Base-by-base conservation (phyloP, 1,284 basidiomycete genomes). In the Boletellus deceptivus region DNA sequence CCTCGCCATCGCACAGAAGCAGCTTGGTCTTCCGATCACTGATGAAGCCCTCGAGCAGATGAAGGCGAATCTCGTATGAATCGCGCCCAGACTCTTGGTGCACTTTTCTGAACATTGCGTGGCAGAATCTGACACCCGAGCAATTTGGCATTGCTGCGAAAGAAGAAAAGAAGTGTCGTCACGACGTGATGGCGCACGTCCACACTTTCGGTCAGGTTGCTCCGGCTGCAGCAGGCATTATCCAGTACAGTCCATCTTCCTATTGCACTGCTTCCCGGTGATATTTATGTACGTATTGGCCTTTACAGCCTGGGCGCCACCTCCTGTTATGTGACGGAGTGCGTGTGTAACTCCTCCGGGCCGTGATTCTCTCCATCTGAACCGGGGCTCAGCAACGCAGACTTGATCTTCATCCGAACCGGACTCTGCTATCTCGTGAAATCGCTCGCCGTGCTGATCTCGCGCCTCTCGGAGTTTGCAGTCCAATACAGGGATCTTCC, bases 121-220 rank as follows among this genome's bases (percentile, higher is more conserved):
- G 37, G 11, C 55, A 93, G 90, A 70, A 84, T 48, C 75, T 99
- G 35, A 92, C 94, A 56, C 89, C 86, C 39, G 83, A 86, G 40
- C 97, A 99, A 73, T 98, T 98, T 70, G 87, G 87, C 59, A 79
- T 92, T 48, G 96, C 96, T 3, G 94, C 93, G 0, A 77, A 83
- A 56, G 97, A 99, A 71, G 96, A 99, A 75, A 98, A 97, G 78
- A 95, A 93, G 71, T 77, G 97, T 25, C 80, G 96, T n/a, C 96
- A 99, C 73, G 96, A 98, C 72, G 95, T 98, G 47, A 99, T 99
- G 96, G 96, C 96, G 0, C 96, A 99, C 70, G 96, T 99, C 37
- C 93, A 99, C 73, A 96, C 93, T 9, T 99, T 98, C 69, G 96
- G 96, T 11, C 80, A 80, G 29, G 90, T 97, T 52, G 94, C 93